These are phyloP conservation scores for Mycena rebaudengoi DNA, from an alignment of 768 basidiomycete genomes.

Conservation along the genomic window DNA sequence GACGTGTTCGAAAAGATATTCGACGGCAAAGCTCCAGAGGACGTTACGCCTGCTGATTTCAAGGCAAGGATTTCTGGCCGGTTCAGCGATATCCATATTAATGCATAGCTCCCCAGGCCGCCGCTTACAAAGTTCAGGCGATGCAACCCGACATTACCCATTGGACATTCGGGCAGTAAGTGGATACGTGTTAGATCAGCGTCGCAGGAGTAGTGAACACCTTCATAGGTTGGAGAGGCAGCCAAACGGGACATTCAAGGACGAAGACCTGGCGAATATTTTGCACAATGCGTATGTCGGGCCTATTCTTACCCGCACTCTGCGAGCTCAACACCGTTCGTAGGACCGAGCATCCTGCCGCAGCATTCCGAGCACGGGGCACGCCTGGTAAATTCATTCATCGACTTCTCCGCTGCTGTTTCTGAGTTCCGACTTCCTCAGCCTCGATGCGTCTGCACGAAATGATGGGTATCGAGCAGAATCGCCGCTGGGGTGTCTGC, in stretches of 20 bases:
- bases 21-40: slow-evolving; percentile 57
- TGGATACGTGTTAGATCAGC: background rate
- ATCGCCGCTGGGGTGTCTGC: slow-evolving; percentile 82
- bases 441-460: slow-evolving; percentile 80
- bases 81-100: background rate
- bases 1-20: slow-evolving; percentile 61
- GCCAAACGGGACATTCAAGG: slow-evolving; percentile 67
- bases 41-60: slow-evolving; percentile 43
- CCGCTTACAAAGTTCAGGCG: slow-evolving; percentile 47
- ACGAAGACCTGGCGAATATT: slow-evolving; percentile 72
- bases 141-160: slow-evolving; percentile 56
- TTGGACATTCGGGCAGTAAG: slow-evolving; percentile 76
- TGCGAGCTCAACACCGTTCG: slow-evolving; percentile 6
- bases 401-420: no score
- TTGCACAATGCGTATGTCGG: slow-evolving; percentile 71
- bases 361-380: slow-evolving; percentile 77
- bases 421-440: slow-evolving; percentile 22
- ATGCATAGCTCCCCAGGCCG: slow-evolving; percentile 58
- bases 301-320: background rate
- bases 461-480: slow-evolving; percentile 85
- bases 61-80: slow-evolving; percentile 1
- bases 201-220: background rate
- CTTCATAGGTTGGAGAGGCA: slow-evolving; percentile 65
- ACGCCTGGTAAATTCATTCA: slow-evolving; percentile 66
- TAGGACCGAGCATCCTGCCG: slow-evolving; percentile 78